These are phyloP conservation scores for Globisporangium paroecandrum DNA, from an alignment of 352 stramenopile genomes.

Conservation along the genomic window DNA sequence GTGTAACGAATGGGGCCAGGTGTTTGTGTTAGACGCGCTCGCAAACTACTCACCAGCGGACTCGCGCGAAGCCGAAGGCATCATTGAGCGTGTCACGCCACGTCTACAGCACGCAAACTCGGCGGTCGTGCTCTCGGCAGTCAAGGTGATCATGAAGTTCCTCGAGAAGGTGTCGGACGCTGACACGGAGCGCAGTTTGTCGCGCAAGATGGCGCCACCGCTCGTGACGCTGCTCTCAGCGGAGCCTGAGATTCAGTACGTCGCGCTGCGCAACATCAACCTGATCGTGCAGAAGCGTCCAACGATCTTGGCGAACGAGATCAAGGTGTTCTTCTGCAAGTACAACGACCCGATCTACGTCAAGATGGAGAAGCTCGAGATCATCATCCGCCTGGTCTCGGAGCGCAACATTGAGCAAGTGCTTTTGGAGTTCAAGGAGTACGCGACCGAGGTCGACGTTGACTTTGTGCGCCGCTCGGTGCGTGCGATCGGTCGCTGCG, in stretches of 20 bases:
- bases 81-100: slow-evolving; percentile 98
- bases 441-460: slow-evolving; percentile 98
- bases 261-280: slow-evolving; percentile 99
- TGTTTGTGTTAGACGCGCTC: slow-evolving; percentile 97
- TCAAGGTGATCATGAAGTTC: slow-evolving; percentile 97
- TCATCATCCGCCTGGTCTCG: slow-evolving; percentile 98
- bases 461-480: slow-evolving; percentile 98
- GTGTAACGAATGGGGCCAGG: slow-evolving; percentile 99
- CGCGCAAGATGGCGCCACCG: slow-evolving; percentile 95
- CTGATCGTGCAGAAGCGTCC: slow-evolving; percentile 98
- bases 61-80: slow-evolving; percentile 95
- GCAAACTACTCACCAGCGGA: slow-evolving; percentile 94
- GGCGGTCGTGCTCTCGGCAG: slow-evolving; percentile 97
- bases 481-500: slow-evolving; percentile 96
- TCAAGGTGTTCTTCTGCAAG: slow-evolving; percentile 99
- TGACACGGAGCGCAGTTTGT: slow-evolving; percentile 90
- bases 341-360: slow-evolving; percentile 98
- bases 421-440: slow-evolving; percentile 99
- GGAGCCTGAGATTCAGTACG: slow-evolving; percentile 99
- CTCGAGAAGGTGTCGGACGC: slow-evolving; percentile 94
- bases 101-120: slow-evolving; percentile 98
- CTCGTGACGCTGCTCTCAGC: slow-evolving; percentile 98
- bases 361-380: slow-evolving; percentile 99
- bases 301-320: slow-evolving; percentile 94
- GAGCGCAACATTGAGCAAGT: slow-evolving; percentile 99